A percentile compares a stretch with the other conserved stretches of the same genome.
These are phyloP conservation scores for Lipomyces kockii DNA, from an alignment of 805 yeast species.

Conservation along the genomic window DNA sequence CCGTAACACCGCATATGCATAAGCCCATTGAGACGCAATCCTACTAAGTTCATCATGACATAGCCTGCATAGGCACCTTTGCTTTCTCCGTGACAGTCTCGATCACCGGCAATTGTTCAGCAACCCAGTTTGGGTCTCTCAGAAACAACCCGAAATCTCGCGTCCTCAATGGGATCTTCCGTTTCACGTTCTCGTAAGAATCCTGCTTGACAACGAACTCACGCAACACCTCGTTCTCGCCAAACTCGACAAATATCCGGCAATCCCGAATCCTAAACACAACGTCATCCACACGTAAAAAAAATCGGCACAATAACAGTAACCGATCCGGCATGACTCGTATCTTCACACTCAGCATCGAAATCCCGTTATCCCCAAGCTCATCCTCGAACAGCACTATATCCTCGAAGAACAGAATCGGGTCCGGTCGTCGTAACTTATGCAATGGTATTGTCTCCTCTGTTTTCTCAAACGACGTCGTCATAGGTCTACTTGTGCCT, in stretches of 20 bases:
- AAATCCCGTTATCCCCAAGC: conserved; percentile 92
- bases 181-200: conserved; percentile 53
- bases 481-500: conserved; percentile 51
- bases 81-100: conserved; percentile 45
- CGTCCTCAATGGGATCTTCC: conserved; percentile 53
- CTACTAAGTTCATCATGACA: neutral
- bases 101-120: conserved; percentile 59
- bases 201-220: conserved; percentile 77
- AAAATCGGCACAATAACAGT: conserved; percentile 74
- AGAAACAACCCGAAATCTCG: conserved; percentile 72
- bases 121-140: conserved; percentile 87
- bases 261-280: conserved; percentile 83
- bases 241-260: conserved; percentile 78
- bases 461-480: conserved; percentile 41
- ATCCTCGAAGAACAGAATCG: conserved; percentile 88
- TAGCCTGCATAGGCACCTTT: neutral
- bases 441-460: conserved; percentile 65
- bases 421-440: conserved; percentile 73
- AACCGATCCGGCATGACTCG: conserved; percentile 87
- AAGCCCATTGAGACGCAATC: neutral
- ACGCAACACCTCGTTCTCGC: conserved; percentile 63
- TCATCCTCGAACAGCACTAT: conserved; percentile 91
- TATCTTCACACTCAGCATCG: conserved; percentile 74
- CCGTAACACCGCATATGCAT: neutral
- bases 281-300: conserved; percentile 88